Evolutionary conservation across 208 protist species (phyloP).

Genomic region (Vickermania ingenoplastis): DNA sequence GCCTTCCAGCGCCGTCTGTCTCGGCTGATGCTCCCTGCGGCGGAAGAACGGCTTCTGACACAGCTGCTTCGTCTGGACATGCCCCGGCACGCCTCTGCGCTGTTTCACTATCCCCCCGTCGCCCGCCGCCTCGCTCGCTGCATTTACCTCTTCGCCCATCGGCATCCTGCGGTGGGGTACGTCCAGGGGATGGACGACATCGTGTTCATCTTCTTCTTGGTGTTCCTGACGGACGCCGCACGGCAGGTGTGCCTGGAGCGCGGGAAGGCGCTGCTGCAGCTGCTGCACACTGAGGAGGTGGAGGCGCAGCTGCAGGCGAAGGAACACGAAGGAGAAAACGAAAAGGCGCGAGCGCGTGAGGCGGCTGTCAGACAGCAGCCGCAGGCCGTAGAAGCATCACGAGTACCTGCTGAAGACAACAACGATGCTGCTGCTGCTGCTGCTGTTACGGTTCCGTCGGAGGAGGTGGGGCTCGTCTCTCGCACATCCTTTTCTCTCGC

Average conservation of each 20-base stretch:
- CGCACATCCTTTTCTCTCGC: too few species aligned
- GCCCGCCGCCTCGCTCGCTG: constrained; percentile 66
- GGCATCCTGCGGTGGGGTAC: constrained; percentile 91
- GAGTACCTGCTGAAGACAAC: too few species aligned
- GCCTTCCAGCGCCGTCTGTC: not conserved
- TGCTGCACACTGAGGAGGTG: not conserved
- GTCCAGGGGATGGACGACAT: constrained; percentile 96
- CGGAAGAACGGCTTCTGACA: constrained; percentile 48
- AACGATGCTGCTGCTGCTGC: not conserved
- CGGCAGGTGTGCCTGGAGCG: constrained; percentile 14
- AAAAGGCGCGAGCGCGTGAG: not conserved
- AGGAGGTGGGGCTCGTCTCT: not conserved
- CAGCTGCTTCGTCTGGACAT: constrained; percentile 67
- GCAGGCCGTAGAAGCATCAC: too few species aligned
- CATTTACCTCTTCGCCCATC: constrained; percentile 89
- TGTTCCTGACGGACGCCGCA: constrained; percentile 76
- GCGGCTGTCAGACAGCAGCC: not conserved
- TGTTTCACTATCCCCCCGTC: constrained; percentile 43
- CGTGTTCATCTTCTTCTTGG: constrained; percentile 82
- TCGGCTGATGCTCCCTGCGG: constrained; percentile 14
- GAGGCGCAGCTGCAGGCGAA: not conserved
- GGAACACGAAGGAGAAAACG: constrained; percentile 1
- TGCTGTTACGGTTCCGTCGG: not conserved
- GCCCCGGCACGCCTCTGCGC: constrained; percentile 45
- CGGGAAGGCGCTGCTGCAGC: not conserved